These are phyloP conservation scores for Filobasidium floriforme DNA, from an alignment of 768 basidiomycete species.

Conservation along the genomic window DNA sequence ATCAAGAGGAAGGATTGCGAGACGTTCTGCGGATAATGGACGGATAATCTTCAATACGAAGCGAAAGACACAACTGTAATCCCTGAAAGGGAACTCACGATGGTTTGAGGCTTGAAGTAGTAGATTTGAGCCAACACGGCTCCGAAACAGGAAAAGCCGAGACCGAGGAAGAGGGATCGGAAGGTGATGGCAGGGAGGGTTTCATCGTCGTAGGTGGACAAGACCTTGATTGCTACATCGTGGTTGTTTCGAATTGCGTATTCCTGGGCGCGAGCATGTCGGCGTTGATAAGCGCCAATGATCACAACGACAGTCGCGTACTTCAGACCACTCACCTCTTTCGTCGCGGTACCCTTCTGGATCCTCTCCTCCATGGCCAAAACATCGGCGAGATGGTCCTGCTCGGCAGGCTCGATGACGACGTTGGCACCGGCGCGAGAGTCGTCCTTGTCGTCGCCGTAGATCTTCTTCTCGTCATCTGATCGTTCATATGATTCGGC, in stretches of 20 bases:
- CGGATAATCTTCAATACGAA: not conserved
- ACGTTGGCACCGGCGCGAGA: not conserved
- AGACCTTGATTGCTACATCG: constrained; percentile 49
- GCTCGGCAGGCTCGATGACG: not conserved
- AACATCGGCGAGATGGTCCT: constrained; percentile 20
- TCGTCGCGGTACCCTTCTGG: constrained; percentile 15
- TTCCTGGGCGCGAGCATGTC: not conserved
- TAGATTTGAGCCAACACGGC: constrained; percentile 44
- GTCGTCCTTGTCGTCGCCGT: constrained; percentile 1
- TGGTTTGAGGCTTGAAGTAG: constrained; percentile 47
- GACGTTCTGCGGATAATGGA: constrained; percentile 16
- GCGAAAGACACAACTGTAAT: no score
- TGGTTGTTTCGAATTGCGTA: constrained; percentile 36
- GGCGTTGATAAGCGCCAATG: no score
- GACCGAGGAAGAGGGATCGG: constrained; percentile 37
- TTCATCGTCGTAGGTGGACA: constrained; percentile 37
- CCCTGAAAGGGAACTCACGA: constrained; percentile 1
- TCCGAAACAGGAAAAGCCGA: constrained; percentile 39
- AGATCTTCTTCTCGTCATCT: constrained; percentile 5
- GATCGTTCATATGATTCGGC: not conserved
- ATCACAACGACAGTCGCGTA: no score
- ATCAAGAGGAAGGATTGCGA: constrained; percentile 42
- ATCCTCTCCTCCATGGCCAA: constrained; percentile 18
- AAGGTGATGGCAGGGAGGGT: constrained; percentile 35
- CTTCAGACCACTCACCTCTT: constrained; percentile 5